These are phyloP conservation scores for Mallotus repandus DNA, from an alignment of 441 rosid genomes.

Conservation along the genomic window DNA sequence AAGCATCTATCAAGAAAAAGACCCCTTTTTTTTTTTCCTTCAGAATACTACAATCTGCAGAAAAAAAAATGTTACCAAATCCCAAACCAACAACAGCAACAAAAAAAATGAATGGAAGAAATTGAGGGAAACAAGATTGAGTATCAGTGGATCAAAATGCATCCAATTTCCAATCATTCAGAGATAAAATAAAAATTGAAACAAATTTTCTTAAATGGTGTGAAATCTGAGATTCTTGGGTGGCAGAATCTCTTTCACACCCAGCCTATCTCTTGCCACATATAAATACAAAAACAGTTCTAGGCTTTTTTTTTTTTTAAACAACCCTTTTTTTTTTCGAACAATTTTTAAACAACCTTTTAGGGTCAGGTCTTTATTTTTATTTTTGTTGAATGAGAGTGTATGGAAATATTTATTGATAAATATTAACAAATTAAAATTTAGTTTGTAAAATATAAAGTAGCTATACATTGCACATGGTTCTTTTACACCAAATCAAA, in stretches of 20 bases:
- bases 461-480: too few species aligned
- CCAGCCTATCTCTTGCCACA: constrained; percentile 25
- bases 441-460: too few species aligned
- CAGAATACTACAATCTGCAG: constrained; percentile 5
- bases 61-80: not conserved
- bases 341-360: too few species aligned
- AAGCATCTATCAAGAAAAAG: constrained; percentile 32
- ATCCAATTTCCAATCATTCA: constrained; percentile 11
- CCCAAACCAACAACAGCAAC: too few species aligned
- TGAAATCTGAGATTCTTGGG: constrained; percentile 18
- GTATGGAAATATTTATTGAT: too few species aligned
- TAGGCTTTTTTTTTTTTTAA: too few species aligned
- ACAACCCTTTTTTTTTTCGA: too few species aligned
- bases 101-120: constrained; percentile 38
- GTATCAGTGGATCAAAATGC: constrained; percentile 46
- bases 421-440: too few species aligned
- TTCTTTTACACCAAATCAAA: too few species aligned
- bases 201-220: not conserved
- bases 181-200: not conserved
- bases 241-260: constrained; percentile 46
- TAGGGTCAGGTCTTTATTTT: too few species aligned
- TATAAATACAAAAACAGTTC: not conserved
- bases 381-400: too few species aligned
- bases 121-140: constrained; percentile 37
- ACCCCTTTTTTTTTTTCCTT: constrained; percentile 8